A percentile compares a stretch with the other conserved stretches of the same genome.
Evolutionary conservation across 257 asterid genomes (phyloP).

Genomic region (Capsicum pubescens): DNA sequence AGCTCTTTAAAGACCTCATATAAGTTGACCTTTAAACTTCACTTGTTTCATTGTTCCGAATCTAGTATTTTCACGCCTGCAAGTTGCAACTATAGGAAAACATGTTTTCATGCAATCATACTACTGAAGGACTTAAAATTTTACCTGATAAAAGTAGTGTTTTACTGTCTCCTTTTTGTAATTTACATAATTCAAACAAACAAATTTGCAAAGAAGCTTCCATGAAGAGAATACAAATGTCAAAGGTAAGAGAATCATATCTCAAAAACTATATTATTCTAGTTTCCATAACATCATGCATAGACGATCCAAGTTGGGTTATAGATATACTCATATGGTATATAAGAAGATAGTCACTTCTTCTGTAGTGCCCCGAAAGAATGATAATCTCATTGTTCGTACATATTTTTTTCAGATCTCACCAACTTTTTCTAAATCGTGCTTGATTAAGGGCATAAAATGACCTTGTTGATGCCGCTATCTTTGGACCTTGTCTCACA

Average conservation of each 20-base stretch:
- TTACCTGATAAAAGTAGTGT: neutral
- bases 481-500: neutral
- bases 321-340: neutral
- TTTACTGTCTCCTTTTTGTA: neutral
- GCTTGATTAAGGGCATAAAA: slow-evolving; percentile 12
- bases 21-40: neutral
- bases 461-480: neutral
- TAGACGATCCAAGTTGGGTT: slow-evolving; percentile 4
- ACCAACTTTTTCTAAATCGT: neutral
- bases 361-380: neutral
- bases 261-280: neutral
- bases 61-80: neutral
- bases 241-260: neutral
- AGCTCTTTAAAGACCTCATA: neutral
- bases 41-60: neutral
- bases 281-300: neutral
- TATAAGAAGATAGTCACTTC: neutral
- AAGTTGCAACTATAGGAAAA: neutral
- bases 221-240: neutral
- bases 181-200: slow-evolving; percentile 1
- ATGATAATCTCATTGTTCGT: neutral
- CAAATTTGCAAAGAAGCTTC: neutral
- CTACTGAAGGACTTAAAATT: neutral
- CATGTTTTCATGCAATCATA: slow-evolving; percentile 16
- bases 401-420: neutral